Evolutionary conservation across 78 protist genomes (phyloP).

Genomic region (Cavenderia fasciculata): DNA sequence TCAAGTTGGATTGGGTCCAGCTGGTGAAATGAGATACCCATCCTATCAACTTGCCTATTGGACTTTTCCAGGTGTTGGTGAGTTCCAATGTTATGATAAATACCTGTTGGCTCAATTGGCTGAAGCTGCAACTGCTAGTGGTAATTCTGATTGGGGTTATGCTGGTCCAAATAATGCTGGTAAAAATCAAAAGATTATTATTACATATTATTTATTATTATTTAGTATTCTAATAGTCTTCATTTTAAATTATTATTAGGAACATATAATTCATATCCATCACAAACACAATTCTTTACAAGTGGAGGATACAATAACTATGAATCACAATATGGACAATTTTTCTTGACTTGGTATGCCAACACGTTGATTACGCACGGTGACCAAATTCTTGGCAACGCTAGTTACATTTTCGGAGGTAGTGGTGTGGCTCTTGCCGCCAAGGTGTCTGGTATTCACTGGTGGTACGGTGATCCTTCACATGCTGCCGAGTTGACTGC

Average conservation of each 20-base stretch:
- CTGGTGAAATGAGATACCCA: conserved; percentile 95
- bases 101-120: conserved; percentile 76
- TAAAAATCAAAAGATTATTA: too few relatives aligned
- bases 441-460: conserved; percentile 94
- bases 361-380: conserved; percentile 62
- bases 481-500: conserved; percentile 95
- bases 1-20: conserved; percentile 93
- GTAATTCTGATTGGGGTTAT: conserved; percentile 86
- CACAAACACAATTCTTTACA: conserved; percentile 75
- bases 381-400: conserved; percentile 34
- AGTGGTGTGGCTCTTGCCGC: conserved; percentile 71
- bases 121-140: conserved; percentile 58
- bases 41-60: conserved; percentile 88
- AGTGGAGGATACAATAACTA: conserved; percentile 59
- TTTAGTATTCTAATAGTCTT: too few relatives aligned
- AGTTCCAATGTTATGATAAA: conserved; percentile 92
- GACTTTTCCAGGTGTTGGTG: conserved; percentile 92
- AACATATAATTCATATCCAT: conserved; percentile 79
- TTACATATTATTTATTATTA: too few relatives aligned
- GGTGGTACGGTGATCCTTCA: conserved; percentile 85
- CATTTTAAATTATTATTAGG: too few relatives aligned
- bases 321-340: conserved; percentile 83
- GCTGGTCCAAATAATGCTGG: conserved; percentile 86
- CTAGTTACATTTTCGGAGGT: conserved; percentile 22
- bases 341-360: conserved; percentile 93